A percentile compares a stretch with the other conserved stretches of the same genome.
Conservation (phyloP, 495 filamentous ascomycete genomes). For the Podospora tetraspora region DNA sequence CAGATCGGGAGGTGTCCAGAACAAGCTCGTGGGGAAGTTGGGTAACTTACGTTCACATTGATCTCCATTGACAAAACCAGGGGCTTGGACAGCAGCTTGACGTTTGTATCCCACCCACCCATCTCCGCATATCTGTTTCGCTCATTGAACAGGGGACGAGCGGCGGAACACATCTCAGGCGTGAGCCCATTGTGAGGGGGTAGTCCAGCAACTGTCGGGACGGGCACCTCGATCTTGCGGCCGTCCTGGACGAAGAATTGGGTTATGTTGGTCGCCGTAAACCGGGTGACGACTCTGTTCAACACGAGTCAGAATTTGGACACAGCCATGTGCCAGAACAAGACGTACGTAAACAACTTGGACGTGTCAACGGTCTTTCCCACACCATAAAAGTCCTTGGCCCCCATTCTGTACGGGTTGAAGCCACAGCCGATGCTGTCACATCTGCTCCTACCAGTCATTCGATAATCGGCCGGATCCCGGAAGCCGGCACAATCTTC, state of each 20-base stretch:
- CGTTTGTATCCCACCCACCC: constrained; percentile 55
- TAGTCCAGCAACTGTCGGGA: constrained; percentile 43
- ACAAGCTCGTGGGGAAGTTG: constrained; percentile 39
- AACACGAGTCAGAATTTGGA: background rate
- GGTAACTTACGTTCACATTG: constrained; percentile 53
- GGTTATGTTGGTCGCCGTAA: constrained; percentile 48
- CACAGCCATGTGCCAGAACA: background rate
- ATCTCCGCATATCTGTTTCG: constrained; percentile 50
- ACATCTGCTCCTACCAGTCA: constrained; percentile 31
- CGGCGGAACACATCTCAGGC: constrained; percentile 16
- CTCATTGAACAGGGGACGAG: constrained; percentile 34
- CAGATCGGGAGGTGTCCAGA: constrained; percentile 43
- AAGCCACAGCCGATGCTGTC: constrained; percentile 64
- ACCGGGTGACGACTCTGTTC: constrained; percentile 59
- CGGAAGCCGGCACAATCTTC: background rate
- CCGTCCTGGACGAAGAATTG: constrained; percentile 67
- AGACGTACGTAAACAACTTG: constrained; percentile 49
- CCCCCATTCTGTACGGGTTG: constrained; percentile 64
- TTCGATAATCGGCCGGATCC: background rate
- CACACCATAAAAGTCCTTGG: constrained; percentile 55
- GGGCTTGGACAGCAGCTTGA: constrained; percentile 44
- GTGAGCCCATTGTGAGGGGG: constrained; percentile 35
- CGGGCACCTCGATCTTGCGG: constrained; percentile 47
- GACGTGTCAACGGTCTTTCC: constrained; percentile 56
- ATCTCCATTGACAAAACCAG: constrained; percentile 69